Evolutionary conservation across 1,139 yeast species (phyloP), one percentile per base, ranked within the genome.

Genomic region (Sugiyamaella xylanicola): DNA sequence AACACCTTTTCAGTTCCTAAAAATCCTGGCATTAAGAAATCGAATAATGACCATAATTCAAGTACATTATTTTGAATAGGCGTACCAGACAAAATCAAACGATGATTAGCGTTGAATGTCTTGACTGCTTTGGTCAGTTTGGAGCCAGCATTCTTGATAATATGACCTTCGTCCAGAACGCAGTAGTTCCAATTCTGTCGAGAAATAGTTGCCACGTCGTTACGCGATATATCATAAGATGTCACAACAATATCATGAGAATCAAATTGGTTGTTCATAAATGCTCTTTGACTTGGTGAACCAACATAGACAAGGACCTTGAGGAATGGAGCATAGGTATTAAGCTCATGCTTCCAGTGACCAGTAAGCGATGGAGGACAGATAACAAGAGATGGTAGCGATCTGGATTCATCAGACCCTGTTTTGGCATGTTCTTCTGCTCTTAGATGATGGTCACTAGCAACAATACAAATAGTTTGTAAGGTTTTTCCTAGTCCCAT

Each of bases 331-430:
- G 98, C 90, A 71, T 91, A 95, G 61, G 88, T 93, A 59, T 83
- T 82, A 61, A 95, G 77, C 73, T 95, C 99, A 70, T 90, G 97
- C 70, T 91, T 96, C 99, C 99, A 95, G 72, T 95, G 99, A 25
- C 99, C 99, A 1, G 97, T 91, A 62, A 95, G 81, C 0, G 98
- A 90, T 0, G 99, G 98, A 1, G 99, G 99, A 74, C 99, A 93
- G 22, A 95, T 81, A 50, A 95, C 84, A 63, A 95, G 74, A 0
- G 97, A 84, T 0, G 99, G 96, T 35, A 93, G 75, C 37, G 82
- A 84, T 61, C 95, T 78, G 48, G 79, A 81, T 63, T 91, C 96
- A n/a, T 78, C 76, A 0, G 87, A 78, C 25, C 79, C 72, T 0
- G 95, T 84, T 39, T 67, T 67, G 13, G 73, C 72, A 69, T 77